Evolutionary conservation across 768 basidiomycete genomes (phyloP).

Genomic region (Naganishia friedmannii): DNA sequence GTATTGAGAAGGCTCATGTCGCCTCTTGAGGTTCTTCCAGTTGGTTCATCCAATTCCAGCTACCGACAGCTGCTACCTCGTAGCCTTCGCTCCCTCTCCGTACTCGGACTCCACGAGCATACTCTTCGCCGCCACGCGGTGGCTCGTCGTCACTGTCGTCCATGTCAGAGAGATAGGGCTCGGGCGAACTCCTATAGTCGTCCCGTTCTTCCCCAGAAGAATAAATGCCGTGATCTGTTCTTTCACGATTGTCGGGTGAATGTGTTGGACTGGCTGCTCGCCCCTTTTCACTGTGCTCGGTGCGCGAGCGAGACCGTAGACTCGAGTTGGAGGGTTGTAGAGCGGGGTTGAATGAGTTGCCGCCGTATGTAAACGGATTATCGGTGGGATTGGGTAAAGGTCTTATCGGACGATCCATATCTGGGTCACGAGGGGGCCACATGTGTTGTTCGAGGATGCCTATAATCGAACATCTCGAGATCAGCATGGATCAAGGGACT

Average conservation of each 20-base stretch:
- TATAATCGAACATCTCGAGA: background rate
- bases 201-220: constrained; percentile 36
- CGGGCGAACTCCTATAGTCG: constrained; percentile 41
- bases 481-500: background rate
- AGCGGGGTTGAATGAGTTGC: constrained; percentile 71
- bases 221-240: constrained; percentile 19
- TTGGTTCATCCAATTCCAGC: constrained; percentile 21
- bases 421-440: constrained; percentile 77
- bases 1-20: background rate
- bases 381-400: constrained; percentile 41
- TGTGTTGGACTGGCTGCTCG: background rate
- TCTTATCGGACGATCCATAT: constrained; percentile 37
- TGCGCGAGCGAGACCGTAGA: constrained; percentile 32
- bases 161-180: constrained; percentile 48
- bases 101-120: constrained; percentile 31
- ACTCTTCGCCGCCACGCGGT: background rate
- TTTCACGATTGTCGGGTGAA: background rate
- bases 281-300: constrained; percentile 11
- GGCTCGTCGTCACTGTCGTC: constrained; percentile 37
- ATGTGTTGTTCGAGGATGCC: constrained; percentile 48
- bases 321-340: constrained; percentile 64
- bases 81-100: constrained; percentile 50
- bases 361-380: constrained; percentile 83
- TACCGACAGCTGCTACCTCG: constrained; percentile 38
- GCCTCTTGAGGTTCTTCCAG: constrained; percentile 8